Evolutionary conservation across 441 rosid species (phyloP), one percentile per base, ranked within the genome.

Genomic region (Adansonia grandidieri): DNA sequence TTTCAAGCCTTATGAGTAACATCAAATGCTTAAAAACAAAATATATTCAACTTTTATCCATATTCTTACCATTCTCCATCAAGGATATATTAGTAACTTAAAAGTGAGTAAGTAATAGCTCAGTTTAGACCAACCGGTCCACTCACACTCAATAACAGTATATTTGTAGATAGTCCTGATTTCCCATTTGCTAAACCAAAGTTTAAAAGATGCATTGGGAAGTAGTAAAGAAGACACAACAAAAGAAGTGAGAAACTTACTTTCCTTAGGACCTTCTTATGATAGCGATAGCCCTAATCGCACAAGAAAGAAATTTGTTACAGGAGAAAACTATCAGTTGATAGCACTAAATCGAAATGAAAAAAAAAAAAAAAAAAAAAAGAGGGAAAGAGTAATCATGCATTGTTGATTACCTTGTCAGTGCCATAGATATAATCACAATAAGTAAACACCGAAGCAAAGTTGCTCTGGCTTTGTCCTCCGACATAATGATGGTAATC

Each of bases 401-500:
- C 58, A 44, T 3, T 45, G 32, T 47, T 48, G 17, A 53, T 80
- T 81, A 95, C 98, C 94, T 93, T 95, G 83, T 91, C 93, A 48
- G 96, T 95, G 83, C 98, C 96, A 78, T 95, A 95, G n/a, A 93
- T 77, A 82, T 73, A 90, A 86, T 95, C 98, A 78, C 98, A 95
- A 82, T 95, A 93, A 62, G 98, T 95, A 84, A 95, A 95, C 17
- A 95, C 92, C 3, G 97, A 95, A 74, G 98, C 97, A 62, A 95
- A 95, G 83, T 95, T 95, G 86, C 96, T 92, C 45, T 93, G 98
- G 91, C 97, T 93, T 83, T 91, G 92, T 79, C 87, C 94, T 75
- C 97, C 97, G 74, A 93, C 97, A 74, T 95, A 93, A 82, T 95
- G 97, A 83, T 95, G 97, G 75, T 93, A 95, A 85, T 95, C 97